Conservation (phyloP, 176 grass and related monocot species). For the Rhynchospora tenuis region DNA sequence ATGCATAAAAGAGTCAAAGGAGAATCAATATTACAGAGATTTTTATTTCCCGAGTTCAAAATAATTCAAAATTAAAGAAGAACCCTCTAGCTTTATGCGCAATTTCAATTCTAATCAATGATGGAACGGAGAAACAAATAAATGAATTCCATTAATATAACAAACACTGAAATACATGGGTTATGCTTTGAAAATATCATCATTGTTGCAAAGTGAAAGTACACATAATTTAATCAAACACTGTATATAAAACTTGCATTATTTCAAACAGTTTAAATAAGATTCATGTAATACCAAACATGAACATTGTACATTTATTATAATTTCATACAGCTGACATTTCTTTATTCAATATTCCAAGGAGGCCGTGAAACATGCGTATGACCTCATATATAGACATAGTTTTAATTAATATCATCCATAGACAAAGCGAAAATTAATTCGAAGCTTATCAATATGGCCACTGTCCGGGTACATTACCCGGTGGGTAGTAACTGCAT, state of each 20-base stretch:
- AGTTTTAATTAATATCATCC: not conserved
- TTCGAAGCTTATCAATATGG: slow-evolving; percentile 29
- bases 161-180: no score
- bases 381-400: not conserved
- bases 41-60: no score
- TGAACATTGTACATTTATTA: not conserved
- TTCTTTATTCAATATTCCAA: not conserved
- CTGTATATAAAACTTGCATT: not conserved
- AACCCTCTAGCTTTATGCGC: no score
- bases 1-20: no score
- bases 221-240: not conserved
- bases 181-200: not conserved
- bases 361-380: not conserved
- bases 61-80: no score
- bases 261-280: not conserved
- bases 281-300: not conserved
- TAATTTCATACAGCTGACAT: not conserved
- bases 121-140: no score
- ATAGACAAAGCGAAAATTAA: not conserved
- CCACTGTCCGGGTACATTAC: slow-evolving; percentile 13
- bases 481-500: slow-evolving; percentile 38
- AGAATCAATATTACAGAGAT: no score
- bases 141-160: no score
- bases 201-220: no score
- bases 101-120: no score